Evolutionary conservation across 2,329 filamentous ascomycete genomes (phyloP).

Genomic region (Ceratocystiopsis sp.): DNA sequence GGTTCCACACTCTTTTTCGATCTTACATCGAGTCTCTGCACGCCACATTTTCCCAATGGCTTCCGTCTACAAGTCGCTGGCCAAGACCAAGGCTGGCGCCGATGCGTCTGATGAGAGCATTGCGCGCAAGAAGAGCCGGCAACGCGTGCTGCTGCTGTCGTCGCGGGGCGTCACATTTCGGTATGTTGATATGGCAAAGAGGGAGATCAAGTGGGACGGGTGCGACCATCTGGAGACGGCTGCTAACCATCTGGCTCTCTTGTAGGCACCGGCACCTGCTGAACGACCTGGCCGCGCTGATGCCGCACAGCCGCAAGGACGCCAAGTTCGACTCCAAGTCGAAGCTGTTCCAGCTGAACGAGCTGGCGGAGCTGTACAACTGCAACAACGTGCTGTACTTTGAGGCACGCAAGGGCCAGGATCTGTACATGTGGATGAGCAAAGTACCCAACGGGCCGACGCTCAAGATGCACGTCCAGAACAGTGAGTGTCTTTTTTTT

Average conservation of each 20-base stretch:
- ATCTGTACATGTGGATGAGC: constrained; percentile 85
- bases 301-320: constrained; percentile 87
- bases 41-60: constrained; percentile 31
- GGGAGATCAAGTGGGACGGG: not conserved
- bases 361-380: constrained; percentile 57
- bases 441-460: constrained; percentile 70
- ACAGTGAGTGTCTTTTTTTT: constrained; percentile 29
- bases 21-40: too few species aligned
- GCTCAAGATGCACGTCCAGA: constrained; percentile 53
- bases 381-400: constrained; percentile 89
- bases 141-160: constrained; percentile 74
- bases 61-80: constrained; percentile 58
- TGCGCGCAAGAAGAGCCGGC: constrained; percentile 41
- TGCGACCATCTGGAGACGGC: not conserved
- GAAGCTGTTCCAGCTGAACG: constrained; percentile 67
- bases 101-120: constrained; percentile 25
- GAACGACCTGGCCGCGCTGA: constrained; percentile 71
- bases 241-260: not conserved
- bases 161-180: constrained; percentile 84
- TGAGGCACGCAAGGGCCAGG: constrained; percentile 84
- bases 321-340: constrained; percentile 95
- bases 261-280: constrained; percentile 79
- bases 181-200: constrained; percentile 22
- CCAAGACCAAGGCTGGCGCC: constrained; percentile 32
- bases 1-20: too few species aligned